Evolutionary conservation across 768 basidiomycete genomes (phyloP).

Genomic region (Boletus sensibilis): DNA sequence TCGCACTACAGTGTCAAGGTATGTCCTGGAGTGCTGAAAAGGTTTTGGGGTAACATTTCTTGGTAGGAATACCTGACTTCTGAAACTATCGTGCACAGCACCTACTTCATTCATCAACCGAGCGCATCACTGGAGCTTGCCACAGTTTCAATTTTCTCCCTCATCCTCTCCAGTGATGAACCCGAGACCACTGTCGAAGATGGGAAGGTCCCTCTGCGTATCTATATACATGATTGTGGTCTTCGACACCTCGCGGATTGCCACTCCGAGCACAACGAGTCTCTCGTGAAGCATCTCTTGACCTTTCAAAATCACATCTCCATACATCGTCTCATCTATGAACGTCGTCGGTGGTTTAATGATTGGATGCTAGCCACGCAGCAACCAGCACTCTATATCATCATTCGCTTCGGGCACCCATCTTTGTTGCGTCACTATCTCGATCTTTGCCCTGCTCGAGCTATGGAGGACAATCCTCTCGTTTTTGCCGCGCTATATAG

Average conservation of each 20-base stretch:
- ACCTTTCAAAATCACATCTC: neutral
- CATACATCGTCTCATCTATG: neutral
- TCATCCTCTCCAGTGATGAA: neutral
- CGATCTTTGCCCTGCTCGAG: neutral
- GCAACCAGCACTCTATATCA: neutral
- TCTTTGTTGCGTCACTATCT: neutral
- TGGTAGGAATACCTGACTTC: neutral
- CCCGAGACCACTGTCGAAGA: neutral
- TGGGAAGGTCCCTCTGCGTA: neutral
- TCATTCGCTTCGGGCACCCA: neutral
- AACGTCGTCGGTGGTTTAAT: neutral
- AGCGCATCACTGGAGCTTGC: neutral
- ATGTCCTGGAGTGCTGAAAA: neutral
- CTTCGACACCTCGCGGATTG: neutral
- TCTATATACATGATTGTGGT: neutral
- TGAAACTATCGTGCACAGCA: neutral
- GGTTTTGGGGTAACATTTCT: neutral
- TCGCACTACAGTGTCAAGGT: neutral
- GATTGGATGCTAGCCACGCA: neutral
- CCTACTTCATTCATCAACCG: neutral
- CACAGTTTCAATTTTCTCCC: neutral
- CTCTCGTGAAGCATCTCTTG: neutral
- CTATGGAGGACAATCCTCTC: neutral
- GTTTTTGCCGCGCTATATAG: neutral
- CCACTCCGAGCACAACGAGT: neutral